Evolutionary conservation across 129 eudicot genomes (phyloP).

Genomic region (Logfia minima): DNA sequence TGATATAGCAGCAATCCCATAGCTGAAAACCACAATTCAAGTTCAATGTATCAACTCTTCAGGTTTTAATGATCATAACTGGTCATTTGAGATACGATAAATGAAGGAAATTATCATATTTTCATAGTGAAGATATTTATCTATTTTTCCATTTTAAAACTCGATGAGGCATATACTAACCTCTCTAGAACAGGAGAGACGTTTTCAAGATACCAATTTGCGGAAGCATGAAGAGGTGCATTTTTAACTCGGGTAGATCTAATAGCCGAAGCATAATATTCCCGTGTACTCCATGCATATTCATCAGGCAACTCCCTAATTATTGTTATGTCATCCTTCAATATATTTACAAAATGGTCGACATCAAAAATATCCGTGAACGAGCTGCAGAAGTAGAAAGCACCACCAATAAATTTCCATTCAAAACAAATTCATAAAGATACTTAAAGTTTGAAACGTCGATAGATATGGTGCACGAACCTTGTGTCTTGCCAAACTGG

Average conservation of each 20-base stretch:
- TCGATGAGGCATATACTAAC: constrained; percentile 36
- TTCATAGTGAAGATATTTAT: background rate
- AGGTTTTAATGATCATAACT: background rate
- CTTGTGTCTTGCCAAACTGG: constrained; percentile 99
- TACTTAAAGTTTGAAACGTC: background rate
- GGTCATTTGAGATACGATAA: background rate
- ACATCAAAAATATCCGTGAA: constrained; percentile 91
- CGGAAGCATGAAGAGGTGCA: constrained; percentile 98
- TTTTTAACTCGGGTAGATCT: constrained; percentile 87
- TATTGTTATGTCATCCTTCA: constrained; percentile 83
- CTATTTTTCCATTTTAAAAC: background rate
- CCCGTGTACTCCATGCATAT: constrained; percentile 96
- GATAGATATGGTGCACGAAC: constrained; percentile 30
- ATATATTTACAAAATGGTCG: constrained; percentile 85
- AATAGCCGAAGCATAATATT: constrained; percentile 85
- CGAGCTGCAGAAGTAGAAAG: constrained; percentile 48
- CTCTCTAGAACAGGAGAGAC: constrained; percentile 78
- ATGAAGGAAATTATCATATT: background rate
- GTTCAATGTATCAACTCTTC: background rate
- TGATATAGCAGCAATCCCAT: constrained; percentile 91
- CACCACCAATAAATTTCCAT: background rate
- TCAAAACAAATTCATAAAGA: background rate
- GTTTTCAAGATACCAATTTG: constrained; percentile 81
- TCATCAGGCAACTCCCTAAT: constrained; percentile 85
- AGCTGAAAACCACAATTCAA: constrained; percentile 42